phyloP scores from a whole-genome alignment of 2,329 filamentous ascomycete species.

The Talaromyces sp. region DNA sequence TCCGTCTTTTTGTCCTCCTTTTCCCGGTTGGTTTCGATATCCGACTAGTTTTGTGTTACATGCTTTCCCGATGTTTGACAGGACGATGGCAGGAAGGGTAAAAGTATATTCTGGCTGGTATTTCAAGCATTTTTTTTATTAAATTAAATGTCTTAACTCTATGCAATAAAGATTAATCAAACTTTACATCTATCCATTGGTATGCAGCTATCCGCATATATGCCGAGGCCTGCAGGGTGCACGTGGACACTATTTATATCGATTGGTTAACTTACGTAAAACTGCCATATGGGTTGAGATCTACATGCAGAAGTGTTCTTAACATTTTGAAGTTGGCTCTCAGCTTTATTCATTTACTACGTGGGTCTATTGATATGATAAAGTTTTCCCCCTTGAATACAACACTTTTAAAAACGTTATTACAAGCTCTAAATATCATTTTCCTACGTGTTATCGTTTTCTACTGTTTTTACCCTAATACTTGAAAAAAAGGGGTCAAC shows the following conservation, averaged over 20 bases:
- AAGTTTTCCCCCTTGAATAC: too few relatives aligned
- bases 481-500: too few relatives aligned
- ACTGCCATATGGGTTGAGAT: too few relatives aligned
- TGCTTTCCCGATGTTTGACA: neutral
- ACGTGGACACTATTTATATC: too few relatives aligned
- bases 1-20: conserved; percentile 19
- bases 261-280: too few relatives aligned
- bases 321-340: too few relatives aligned
- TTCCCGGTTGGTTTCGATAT: conserved; percentile 20
- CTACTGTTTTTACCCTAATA: neutral
- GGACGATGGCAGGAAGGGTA: neutral
- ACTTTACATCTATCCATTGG: neutral
- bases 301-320: too few relatives aligned
- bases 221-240: neutral
- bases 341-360: too few relatives aligned
- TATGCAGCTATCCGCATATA: neutral
- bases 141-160: neutral
- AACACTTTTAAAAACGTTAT: too few relatives aligned
- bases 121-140: neutral
- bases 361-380: too few relatives aligned
- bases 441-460: neutral
- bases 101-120: neutral
- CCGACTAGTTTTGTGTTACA: neutral
- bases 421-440: neutral
- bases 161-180: neutral